Evolutionary conservation across 345 rosid genomes (phyloP), one percentile per base, ranked within the genome.

Genomic region (Gossypium anomalum): DNA sequence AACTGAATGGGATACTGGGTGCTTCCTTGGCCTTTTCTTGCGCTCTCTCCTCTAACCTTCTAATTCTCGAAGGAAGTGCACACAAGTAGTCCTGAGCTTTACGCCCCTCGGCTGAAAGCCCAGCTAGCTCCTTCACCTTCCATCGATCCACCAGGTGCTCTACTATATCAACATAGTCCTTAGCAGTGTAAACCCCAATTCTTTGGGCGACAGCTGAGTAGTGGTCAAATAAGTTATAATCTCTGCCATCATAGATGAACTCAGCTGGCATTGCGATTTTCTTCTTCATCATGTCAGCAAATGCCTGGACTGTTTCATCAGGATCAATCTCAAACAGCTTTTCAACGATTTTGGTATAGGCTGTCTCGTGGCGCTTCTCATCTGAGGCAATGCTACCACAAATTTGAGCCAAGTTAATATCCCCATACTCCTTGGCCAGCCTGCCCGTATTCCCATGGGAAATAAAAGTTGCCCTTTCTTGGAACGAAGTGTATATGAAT

Each of bases 241-340:
- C 88, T 0, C 80, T 79, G 15, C 97, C 94, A 53, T 94, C 98
- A 3, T 86, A 89, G 90, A 94, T 92, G 85, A 92, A 74, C 82
- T 94, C 96, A 48, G 94, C 98, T 0, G 99, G 98, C 99, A 95
- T 95, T 0, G 97, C 81, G 74, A 95, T 90, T 78, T 90, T 95
- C 88, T 95, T 91, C 82, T 85, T 88, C 98, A 94, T 92, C 97
- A 94, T 92, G 82, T 90, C 92, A 17, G 98, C 94, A 73, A 94
- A 85, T 19, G 92, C 92, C 73, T 77, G 7, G 63, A 93, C 87
- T 0, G 96, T 84, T 45, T 89, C 96, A 62, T 92, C 86, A 20
- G 98, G 96, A 77, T 93, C 98, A 1, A 93, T 83, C 83, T 93
- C 97, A 9, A 90, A 82, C 23, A 93, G 96, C 86, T 92, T 93